Percentiles rank a stretch among this genome's conserved stretches.
phyloP scores from a whole-genome alignment of 495 filamentous ascomycete species.

The Aspergillus panamensis region DNA sequence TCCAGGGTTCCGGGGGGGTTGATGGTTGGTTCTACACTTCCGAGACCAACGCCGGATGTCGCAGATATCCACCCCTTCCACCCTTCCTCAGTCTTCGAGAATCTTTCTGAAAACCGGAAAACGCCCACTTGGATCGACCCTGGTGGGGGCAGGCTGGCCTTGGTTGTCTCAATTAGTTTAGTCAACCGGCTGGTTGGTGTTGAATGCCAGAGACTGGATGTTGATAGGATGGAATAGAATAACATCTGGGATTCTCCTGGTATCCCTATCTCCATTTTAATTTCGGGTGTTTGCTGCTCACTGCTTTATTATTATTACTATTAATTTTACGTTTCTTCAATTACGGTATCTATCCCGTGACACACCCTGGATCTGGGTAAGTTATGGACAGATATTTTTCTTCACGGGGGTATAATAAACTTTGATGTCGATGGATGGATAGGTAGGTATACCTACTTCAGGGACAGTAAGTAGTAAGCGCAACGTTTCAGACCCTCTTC shows the following conservation, averaged over 20 bases:
- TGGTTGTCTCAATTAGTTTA: conserved; percentile 4
- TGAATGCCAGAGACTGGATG: neutral
- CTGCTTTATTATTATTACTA: no score
- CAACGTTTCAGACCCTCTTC: no score
- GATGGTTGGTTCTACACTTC: conserved; percentile 4
- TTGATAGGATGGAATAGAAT: neutral
- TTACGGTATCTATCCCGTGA: no score
- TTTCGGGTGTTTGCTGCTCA: neutral
- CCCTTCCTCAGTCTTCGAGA: conserved; percentile 10
- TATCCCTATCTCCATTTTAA: neutral
- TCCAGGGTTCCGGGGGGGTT: conserved; percentile 11
- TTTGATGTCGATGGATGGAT: no score
- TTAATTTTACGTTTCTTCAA: no score
- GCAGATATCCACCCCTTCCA: conserved; percentile 3
- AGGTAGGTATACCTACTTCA: no score
- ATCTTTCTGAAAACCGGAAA: conserved; percentile 14
- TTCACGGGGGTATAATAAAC: no score
- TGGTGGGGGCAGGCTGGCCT: conserved; percentile 6
- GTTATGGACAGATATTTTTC: no score
- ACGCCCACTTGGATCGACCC: neutral
- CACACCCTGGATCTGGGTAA: no score
- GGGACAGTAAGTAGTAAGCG: no score
- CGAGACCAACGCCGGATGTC: conserved; percentile 11
- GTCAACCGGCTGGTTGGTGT: conserved; percentile 8
- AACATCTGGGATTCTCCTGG: conserved; percentile 1